These are phyloP conservation scores for Colletotrichum trifolii DNA, from an alignment of 2,329 filamentous ascomycete genomes.

Conservation along the genomic window DNA sequence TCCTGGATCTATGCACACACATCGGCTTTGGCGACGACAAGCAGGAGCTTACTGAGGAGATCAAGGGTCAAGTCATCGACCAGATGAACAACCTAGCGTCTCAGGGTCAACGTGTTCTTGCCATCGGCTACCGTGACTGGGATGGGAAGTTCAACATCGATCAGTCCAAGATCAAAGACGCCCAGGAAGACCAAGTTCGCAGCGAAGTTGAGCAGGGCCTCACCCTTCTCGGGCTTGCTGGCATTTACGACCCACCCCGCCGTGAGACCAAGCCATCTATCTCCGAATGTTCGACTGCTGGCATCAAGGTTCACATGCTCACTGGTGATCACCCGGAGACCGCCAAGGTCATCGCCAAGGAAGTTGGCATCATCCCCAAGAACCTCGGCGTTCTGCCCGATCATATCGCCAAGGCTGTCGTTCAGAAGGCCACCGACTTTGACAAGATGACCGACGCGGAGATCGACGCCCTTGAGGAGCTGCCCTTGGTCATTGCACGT, in stretches of 20 bases:
- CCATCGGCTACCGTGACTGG: slow-evolving; percentile 73
- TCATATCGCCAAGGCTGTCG: slow-evolving; percentile 73
- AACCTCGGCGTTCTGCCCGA: slow-evolving; percentile 70
- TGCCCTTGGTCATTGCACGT: slow-evolving; percentile 85
- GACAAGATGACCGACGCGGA: slow-evolving; percentile 80
- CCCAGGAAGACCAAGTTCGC: slow-evolving; percentile 58
- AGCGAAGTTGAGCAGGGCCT: slow-evolving; percentile 74
- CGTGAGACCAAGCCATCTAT: slow-evolving; percentile 82
- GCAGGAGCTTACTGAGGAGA: slow-evolving; percentile 60
- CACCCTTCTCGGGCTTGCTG: slow-evolving; percentile 82
- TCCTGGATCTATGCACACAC: slow-evolving; percentile 66
- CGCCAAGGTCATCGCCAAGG: slow-evolving; percentile 79
- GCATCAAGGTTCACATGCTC: slow-evolving; percentile 85
- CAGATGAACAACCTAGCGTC: slow-evolving; percentile 71
- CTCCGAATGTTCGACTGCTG: slow-evolving; percentile 75
- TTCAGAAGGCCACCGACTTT: slow-evolving; percentile 82
- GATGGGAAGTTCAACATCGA: slow-evolving; percentile 59
- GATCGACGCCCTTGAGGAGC: slow-evolving; percentile 78
- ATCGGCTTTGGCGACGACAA: slow-evolving; percentile 56
- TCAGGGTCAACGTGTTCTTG: slow-evolving; percentile 78
- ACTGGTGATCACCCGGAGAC: slow-evolving; percentile 86
- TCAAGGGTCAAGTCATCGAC: slow-evolving; percentile 60
- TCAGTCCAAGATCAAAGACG: slow-evolving; percentile 42
- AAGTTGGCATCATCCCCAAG: slow-evolving; percentile 80
- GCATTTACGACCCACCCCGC: slow-evolving; percentile 88